Evolutionary conservation across 306 rosid genomes (phyloP).

Genomic region (Rubus parviflorus): DNA sequence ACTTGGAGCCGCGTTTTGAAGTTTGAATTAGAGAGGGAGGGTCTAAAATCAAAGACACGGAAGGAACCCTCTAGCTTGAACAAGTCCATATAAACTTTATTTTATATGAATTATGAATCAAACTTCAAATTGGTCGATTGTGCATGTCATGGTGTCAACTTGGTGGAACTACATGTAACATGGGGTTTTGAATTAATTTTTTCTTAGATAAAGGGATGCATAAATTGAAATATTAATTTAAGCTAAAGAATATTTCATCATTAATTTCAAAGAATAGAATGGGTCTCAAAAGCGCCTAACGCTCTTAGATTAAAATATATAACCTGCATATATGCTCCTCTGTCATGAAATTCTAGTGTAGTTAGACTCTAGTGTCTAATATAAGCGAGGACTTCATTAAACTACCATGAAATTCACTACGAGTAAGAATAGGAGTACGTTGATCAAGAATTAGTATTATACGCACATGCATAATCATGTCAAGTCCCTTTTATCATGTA

Average conservation of each 20-base stretch:
- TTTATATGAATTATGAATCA: neutral
- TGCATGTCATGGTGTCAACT: neutral
- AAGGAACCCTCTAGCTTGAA: neutral
- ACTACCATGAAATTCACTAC: neutral
- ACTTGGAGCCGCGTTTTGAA: conserved; percentile 21
- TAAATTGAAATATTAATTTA: neutral
- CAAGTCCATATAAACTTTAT: neutral
- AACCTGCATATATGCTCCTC: neutral
- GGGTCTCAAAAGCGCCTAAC: neutral
- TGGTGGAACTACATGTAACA: neutral
- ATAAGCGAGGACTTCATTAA: neutral
- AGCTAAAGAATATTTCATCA: neutral
- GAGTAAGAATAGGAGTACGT: neutral
- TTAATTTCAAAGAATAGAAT: neutral
- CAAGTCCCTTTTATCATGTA: neutral
- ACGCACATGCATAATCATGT: neutral
- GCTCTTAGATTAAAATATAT: neutral
- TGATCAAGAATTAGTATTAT: neutral
- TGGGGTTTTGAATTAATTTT: neutral
- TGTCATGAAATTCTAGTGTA: neutral
- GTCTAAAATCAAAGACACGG: conserved; percentile 27
- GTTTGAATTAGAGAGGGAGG: conserved; percentile 16
- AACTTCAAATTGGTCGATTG: neutral
- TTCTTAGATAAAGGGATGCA: neutral
- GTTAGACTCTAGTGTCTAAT: neutral